phyloP scores from a whole-genome alignment of 306 rosid species.

The Sechiopsis laciniata region DNA sequence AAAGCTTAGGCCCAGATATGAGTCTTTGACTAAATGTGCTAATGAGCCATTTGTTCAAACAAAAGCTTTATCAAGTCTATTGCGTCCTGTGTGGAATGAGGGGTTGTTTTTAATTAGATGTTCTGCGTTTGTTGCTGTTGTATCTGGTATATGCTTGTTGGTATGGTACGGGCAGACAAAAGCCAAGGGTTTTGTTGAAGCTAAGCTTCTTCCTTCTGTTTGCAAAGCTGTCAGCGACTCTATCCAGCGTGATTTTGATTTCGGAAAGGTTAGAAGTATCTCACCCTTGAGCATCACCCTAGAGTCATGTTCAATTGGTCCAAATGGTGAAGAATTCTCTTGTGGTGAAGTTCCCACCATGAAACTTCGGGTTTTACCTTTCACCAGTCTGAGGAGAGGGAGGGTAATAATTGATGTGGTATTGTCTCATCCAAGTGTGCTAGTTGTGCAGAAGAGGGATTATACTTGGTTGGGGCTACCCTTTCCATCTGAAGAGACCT shows the following conservation, averaged over 20 bases:
- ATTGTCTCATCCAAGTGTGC: slow-evolving; percentile 54
- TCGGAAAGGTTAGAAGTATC: slow-evolving; percentile 73
- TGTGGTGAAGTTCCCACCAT: slow-evolving; percentile 72
- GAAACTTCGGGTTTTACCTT: slow-evolving; percentile 62
- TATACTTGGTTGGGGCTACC: slow-evolving; percentile 89
- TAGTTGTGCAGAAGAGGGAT: slow-evolving; percentile 78
- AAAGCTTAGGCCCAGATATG: slow-evolving; percentile 37
- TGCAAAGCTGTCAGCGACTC: slow-evolving; percentile 60
- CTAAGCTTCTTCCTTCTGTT: slow-evolving; percentile 65
- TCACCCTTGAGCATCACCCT: slow-evolving; percentile 80
- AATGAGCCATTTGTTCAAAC: slow-evolving; percentile 47
- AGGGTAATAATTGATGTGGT: slow-evolving; percentile 82
- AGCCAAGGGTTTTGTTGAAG: slow-evolving; percentile 64
- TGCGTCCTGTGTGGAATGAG: slow-evolving; percentile 56
- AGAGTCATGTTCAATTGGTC: slow-evolving; percentile 78
- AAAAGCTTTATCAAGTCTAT: slow-evolving; percentile 42
- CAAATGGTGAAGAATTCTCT: slow-evolving; percentile 70
- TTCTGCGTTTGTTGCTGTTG: slow-evolving; percentile 50
- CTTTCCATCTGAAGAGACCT: slow-evolving; percentile 34
- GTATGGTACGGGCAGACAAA: slow-evolving; percentile 69
- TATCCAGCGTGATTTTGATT: slow-evolving; percentile 64
- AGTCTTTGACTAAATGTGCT: slow-evolving; percentile 49
- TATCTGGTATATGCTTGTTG: slow-evolving; percentile 68
- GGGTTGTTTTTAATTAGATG: slow-evolving; percentile 68
- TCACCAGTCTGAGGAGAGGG: slow-evolving; percentile 80